Evolutionary conservation across 2,329 filamentous ascomycete species (phyloP), one percentile per base, ranked within the genome.

Genomic region (Pseudogymnoascus sp.): DNA sequence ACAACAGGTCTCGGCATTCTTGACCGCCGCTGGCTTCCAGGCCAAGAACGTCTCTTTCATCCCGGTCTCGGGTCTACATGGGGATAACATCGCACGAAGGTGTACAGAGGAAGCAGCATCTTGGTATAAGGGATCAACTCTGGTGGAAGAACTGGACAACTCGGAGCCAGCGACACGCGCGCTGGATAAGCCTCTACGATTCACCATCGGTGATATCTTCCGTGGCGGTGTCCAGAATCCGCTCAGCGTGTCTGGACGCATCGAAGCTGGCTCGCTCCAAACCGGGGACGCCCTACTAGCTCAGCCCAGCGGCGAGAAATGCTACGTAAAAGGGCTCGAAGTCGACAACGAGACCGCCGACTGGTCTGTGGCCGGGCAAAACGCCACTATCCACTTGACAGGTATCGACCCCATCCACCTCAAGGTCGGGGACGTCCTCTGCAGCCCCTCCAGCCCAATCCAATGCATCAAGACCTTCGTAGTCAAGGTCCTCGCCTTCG

Each of bases 351-450:
- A 89, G 60, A 77, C 83, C 0, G 84, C 82, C 11, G 92, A 96
- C 65, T 99, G 92, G 91, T 91, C 90, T 0, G 92, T 97, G 13
- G 93, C 93, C 0, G 93, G 93, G 1, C 91, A 97, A 72, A 96
- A 95, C 65, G 85, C 90, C 15, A 88, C 87, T 0, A 78, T 99
- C n/a, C 89, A 96, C 68, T 81, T 99, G 59, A 82, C 86, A 7
- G 89, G 93, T 68, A 91, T 97, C 71, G 93, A 97, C 69, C 84
- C 90, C 0, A 83, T 90, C 15, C 89, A 97, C 70, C 82, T 99
- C 9, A 85, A 86, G 53, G 82, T 89, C 7, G 95, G 95, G 19
- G 93, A 97, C 71, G 89, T 97, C 17, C 77, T 96, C n/a, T 96
- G 92, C 76, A 82, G 84, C 59, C 81, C 86, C 0, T 80, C 81